Conservation (phyloP, 2,329 filamentous ascomycete species). For the Capronia coronata region DNA sequence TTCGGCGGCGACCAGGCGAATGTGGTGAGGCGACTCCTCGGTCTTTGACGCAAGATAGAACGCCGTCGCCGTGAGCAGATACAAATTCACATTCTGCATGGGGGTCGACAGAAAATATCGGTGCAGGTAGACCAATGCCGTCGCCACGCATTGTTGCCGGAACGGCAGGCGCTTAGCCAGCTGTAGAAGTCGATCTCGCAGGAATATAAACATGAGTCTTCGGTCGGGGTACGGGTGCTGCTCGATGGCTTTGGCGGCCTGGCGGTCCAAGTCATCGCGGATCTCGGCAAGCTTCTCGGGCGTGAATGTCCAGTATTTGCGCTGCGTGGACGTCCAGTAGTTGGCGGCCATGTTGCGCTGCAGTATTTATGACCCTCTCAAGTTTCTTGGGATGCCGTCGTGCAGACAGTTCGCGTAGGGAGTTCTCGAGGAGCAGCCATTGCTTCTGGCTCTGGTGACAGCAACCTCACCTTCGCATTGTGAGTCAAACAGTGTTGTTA, state of each 20-base stretch:
- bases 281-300: conserved; percentile 70
- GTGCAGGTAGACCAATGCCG: conserved; percentile 89
- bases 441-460: neutral
- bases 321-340: conserved; percentile 94
- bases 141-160: conserved; percentile 87
- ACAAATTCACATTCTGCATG: conserved; percentile 86
- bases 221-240: conserved; percentile 76
- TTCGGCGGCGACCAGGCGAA: conserved; percentile 80
- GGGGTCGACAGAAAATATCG: conserved; percentile 89
- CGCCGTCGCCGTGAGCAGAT: conserved; percentile 85
- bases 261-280: conserved; percentile 70
- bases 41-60: conserved; percentile 96
- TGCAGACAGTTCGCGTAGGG: no score
- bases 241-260: conserved; percentile 61
- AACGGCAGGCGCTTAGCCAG: conserved; percentile 77
- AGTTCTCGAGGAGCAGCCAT: neutral
- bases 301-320: conserved; percentile 82
- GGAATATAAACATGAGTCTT: conserved; percentile 81
- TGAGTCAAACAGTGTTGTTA: neutral
- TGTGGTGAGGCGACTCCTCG: conserved; percentile 95
- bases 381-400: no score
- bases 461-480: neutral
- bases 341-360: conserved; percentile 69
- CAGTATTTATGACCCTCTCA: no score
- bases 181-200: conserved; percentile 77